phyloP scores from a whole-genome alignment of 257 asterid species.

The Ballota nigra region DNA sequence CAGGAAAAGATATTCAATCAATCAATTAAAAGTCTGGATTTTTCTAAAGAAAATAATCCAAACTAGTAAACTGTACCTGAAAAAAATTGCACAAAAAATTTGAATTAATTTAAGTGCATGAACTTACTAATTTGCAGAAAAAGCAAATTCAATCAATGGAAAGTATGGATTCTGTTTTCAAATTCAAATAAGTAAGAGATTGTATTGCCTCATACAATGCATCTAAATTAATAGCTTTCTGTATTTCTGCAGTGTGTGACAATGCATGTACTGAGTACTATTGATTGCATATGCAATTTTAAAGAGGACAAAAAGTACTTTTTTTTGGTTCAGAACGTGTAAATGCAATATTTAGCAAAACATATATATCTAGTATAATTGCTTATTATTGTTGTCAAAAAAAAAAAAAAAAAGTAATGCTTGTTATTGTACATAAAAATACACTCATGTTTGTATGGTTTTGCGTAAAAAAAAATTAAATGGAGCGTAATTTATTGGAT shows the following conservation, averaged over 20 bases:
- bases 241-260: not conserved
- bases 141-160: not conserved
- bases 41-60: not conserved
- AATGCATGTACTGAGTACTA: not conserved
- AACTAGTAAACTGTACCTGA: not conserved
- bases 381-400: too few relatives aligned
- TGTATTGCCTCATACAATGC: not conserved
- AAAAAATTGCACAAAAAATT: too few relatives aligned
- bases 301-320: not conserved
- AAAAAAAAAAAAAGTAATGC: too few relatives aligned
- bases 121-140: not conserved
- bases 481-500: not conserved
- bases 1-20: not conserved
- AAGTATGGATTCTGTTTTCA: not conserved
- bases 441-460: too few relatives aligned
- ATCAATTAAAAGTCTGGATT: not conserved
- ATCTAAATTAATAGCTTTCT: constrained; percentile 1
- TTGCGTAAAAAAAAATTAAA: too few relatives aligned
- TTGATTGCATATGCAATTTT: not conserved
- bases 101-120: not conserved
- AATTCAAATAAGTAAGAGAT: not conserved
- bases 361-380: too few relatives aligned
- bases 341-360: too few relatives aligned
- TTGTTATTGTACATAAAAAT: too few relatives aligned
- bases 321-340: not conserved